Evolutionary conservation across 2,329 filamentous ascomycete species (phyloP).

Genomic region (Sclerotinia spermophila): DNA sequence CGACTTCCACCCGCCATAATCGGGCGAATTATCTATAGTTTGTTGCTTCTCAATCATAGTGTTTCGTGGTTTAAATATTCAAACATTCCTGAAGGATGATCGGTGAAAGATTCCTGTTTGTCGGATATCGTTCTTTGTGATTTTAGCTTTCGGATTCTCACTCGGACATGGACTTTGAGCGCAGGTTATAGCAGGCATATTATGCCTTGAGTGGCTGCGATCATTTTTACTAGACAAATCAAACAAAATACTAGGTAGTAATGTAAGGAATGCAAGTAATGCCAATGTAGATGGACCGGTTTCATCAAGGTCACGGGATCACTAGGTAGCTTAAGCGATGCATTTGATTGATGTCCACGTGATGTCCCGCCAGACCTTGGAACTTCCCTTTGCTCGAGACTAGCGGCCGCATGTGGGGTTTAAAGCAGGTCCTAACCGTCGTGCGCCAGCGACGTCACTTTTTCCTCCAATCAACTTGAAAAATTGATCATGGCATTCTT

Average conservation of each 20-base stretch:
- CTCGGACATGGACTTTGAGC: too few species aligned
- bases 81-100: too few species aligned
- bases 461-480: neutral
- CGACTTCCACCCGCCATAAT: too few species aligned
- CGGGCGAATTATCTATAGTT: too few species aligned
- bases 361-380: neutral
- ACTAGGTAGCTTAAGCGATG: neutral
- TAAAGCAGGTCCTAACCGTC: neutral
- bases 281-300: neutral
- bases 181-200: too few species aligned
- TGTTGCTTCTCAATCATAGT: too few species aligned
- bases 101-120: too few species aligned
- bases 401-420: neutral
- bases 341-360: neutral
- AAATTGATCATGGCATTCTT: neutral
- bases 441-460: conserved; percentile 4
- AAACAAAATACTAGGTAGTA: neutral
- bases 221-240: too few species aligned
- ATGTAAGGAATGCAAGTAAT: neutral
- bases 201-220: too few species aligned
- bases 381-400: neutral
- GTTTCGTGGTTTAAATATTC: too few species aligned
- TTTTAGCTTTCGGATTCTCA: too few species aligned
- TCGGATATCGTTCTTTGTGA: too few species aligned
- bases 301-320: neutral